These are phyloP conservation scores for Cephalotrichum gorgonifer DNA, from an alignment of 2,329 filamentous ascomycete genomes.

Conservation along the genomic window DNA sequence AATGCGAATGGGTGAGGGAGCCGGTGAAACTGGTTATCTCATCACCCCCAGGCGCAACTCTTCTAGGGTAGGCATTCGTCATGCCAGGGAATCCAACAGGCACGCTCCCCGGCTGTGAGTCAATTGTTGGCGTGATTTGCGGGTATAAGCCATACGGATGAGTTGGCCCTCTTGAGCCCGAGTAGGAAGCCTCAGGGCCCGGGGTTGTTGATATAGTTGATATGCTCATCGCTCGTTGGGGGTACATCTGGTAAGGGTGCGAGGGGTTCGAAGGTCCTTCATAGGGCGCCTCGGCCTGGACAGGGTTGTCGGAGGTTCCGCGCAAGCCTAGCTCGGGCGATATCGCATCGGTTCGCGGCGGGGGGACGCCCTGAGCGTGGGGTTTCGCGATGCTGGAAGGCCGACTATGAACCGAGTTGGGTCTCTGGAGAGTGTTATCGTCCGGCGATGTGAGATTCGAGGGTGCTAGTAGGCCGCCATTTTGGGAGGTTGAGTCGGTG, in stretches of 20 bases:
- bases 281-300: not conserved
- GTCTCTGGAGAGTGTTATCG: not conserved
- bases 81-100: constrained; percentile 68
- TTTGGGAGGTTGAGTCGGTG: not conserved
- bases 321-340: not conserved
- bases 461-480: not conserved
- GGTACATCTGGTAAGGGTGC: constrained; percentile 78
- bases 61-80: constrained; percentile 57
- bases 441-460: not conserved
- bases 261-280: constrained; percentile 60
- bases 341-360: not conserved
- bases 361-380: not conserved
- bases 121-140: constrained; percentile 57
- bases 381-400: constrained; percentile 46
- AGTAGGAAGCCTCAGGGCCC: constrained; percentile 26
- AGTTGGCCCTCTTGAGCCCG: constrained; percentile 42
- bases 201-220: constrained; percentile 59
- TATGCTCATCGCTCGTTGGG: constrained; percentile 60
- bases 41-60: constrained; percentile 70
- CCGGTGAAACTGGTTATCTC: constrained; percentile 82
- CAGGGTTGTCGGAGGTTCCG: not conserved
- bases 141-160: constrained; percentile 84
- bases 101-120: constrained; percentile 31
- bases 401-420: constrained; percentile 20
- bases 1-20: constrained; percentile 77